A percentile compares a stretch with the other conserved stretches of the same genome.
These are phyloP conservation scores for Mortierella alpina DNA, from an alignment of 192 early-diverging fungal species.

Conservation along the genomic window DNA sequence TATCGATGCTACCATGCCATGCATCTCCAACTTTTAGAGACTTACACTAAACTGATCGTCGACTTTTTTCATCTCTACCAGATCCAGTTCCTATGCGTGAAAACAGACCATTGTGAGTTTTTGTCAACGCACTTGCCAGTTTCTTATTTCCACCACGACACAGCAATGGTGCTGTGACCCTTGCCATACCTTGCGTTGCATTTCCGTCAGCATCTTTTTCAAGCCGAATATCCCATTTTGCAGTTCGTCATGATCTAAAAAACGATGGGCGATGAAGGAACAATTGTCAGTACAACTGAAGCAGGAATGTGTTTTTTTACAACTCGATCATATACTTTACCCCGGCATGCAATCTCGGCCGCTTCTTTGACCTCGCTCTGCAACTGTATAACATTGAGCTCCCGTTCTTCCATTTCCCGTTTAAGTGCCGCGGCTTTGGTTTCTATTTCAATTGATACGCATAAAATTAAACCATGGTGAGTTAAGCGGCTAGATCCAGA, in stretches of 20 bases:
- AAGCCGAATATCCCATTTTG: slow-evolving; percentile 23
- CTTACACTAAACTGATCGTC: slow-evolving; percentile 51
- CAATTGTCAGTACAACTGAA: background rate
- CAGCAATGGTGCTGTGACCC: background rate
- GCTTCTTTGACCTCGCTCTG: slow-evolving; percentile 16
- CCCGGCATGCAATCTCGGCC: slow-evolving; percentile 25
- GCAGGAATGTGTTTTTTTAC: background rate
- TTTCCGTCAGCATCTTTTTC: slow-evolving; percentile 30
- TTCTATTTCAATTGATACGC: background rate
- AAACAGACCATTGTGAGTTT: background rate
- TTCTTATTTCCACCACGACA: background rate
- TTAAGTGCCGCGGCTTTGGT: slow-evolving; percentile 6
- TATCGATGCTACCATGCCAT: no score
- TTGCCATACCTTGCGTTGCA: slow-evolving; percentile 27
- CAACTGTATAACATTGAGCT: slow-evolving; percentile 13
- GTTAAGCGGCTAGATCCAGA: no score
- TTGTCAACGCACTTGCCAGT: background rate
- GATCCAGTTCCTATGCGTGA: slow-evolving; percentile 22
- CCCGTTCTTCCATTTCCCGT: slow-evolving; percentile 15
- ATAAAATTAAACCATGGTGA: no score
- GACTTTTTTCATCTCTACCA: slow-evolving; percentile 30
- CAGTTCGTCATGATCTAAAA: slow-evolving; percentile 27
- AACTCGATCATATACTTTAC: background rate
- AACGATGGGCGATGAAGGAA: background rate
- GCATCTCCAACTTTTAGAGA: no score